Evolutionary conservation across 129 eudicot genomes (phyloP).

Genomic region (Centrapalus pauciflorus): DNA sequence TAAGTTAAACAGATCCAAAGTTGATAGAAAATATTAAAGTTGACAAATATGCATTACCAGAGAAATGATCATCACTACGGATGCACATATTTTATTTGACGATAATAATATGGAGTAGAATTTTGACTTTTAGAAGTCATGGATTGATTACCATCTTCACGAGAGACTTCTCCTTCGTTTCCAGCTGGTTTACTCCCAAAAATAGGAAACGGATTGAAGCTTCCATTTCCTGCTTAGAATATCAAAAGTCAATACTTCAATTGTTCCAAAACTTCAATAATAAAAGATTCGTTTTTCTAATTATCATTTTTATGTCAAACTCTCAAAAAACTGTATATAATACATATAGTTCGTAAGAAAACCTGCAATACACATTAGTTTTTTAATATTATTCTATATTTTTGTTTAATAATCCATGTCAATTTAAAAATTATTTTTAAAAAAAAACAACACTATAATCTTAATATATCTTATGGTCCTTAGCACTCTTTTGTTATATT

Average conservation of each 20-base stretch:
- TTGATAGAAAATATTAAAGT: background rate
- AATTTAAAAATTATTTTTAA: no score
- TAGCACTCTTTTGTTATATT: no score
- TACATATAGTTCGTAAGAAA: no score
- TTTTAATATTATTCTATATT: no score
- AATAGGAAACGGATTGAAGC: conserved; percentile 18
- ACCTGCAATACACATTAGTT: no score
- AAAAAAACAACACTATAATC: no score
- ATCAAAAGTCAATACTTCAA: background rate
- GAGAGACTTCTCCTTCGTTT: background rate
- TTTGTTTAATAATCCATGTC: no score
- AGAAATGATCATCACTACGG: background rate
- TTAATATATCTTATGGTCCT: no score
- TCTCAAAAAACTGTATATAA: background rate
- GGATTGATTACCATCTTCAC: conserved; percentile 16
- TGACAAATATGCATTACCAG: background rate
- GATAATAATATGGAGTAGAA: background rate
- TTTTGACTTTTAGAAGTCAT: conserved; percentile 9
- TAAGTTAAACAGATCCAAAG: no score
- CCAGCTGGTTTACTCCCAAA: conserved; percentile 4
- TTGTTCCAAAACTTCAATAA: background rate
- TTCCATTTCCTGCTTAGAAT: conserved; percentile 12
- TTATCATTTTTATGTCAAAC: background rate
- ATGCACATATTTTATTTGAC: background rate
- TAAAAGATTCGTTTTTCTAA: background rate